Base-by-base conservation (phyloP, 176 grass and related monocot genomes). In the Sorghum bicolor region DNA sequence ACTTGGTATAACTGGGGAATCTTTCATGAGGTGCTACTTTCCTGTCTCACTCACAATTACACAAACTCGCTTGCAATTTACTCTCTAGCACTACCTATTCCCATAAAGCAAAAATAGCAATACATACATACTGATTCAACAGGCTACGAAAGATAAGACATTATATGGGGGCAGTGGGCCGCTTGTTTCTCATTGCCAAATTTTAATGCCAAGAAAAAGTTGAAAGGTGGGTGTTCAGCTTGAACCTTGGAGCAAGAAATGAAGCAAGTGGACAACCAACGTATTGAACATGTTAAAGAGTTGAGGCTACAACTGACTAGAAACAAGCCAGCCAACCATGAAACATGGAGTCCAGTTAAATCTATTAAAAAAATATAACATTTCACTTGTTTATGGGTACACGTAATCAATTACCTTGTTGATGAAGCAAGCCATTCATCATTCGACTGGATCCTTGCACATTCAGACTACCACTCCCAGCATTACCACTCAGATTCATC, bases 391-490 rank as follows among this genome's bases (percentile, higher is more conserved):
- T 41, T 50, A 70, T 71, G 50, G 25, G 39, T 62, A 17, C 13
- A 17, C 11, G 29, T 32, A 40, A 63, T 71, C 76, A 81, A 81
- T 61, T 95, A 99, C 96, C 96, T 90, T 87, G 96, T 57, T 89
- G 93, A 75, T 89, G 93, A 75, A 99, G 87, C 80, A 96, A 82
- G 52, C 89, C 79, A 90, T 83, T 86, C 75, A 99, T 99, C 60
- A 99, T 80, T 75, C 96, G 87, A 70, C 85, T 99, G 50, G 93
- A 84, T 83, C 89, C 96, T 90, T 94, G 96, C 50, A 96, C 83
- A 83, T 88, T 92, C 64, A 96, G 65, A 83, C 65, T 86, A 15
- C 89, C 93, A 84, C 76, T 87, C 48, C 83, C 96, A 83, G 88
- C 17, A 76, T 90, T 94, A 64, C 89, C 81, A 82, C 73, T 74